These are phyloP conservation scores for Arthrobotrys sphaeroides DNA, from an alignment of 2,329 filamentous ascomycete genomes.

Conservation along the genomic window DNA sequence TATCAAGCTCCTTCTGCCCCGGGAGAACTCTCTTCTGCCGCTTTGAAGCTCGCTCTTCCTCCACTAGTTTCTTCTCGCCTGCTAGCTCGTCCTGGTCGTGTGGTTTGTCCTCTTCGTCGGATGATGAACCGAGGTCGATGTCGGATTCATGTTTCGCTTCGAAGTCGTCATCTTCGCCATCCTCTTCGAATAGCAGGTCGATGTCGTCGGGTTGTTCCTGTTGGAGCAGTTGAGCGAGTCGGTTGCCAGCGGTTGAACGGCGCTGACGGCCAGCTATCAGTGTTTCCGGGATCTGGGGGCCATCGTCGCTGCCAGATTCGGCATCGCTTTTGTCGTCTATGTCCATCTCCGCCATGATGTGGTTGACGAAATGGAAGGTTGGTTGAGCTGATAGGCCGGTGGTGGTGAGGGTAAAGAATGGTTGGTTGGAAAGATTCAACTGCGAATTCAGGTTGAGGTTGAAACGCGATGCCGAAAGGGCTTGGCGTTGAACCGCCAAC, in stretches of 20 bases:
- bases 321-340: constrained; percentile 39
- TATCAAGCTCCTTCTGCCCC: constrained; percentile 50
- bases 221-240: constrained; percentile 80
- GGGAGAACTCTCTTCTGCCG: constrained; percentile 81
- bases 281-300: constrained; percentile 67
- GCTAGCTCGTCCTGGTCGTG: constrained; percentile 74
- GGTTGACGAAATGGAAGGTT: constrained; percentile 16
- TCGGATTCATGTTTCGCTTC: constrained; percentile 77
- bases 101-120: constrained; percentile 81
- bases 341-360: constrained; percentile 30
- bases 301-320: constrained; percentile 22
- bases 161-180: constrained; percentile 73
- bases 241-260: constrained; percentile 83
- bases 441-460: not conserved
- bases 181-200: constrained; percentile 79
- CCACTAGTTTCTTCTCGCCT: constrained; percentile 87
- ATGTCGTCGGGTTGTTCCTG: constrained; percentile 73
- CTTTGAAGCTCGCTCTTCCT: constrained; percentile 68
- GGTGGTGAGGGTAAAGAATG: not conserved
- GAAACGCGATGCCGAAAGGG: constrained; percentile 22
- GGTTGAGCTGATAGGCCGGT: not conserved
- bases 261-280: constrained; percentile 77
- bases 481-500: constrained; percentile 12
- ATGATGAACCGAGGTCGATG: constrained; percentile 85
- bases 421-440: not conserved